These are phyloP conservation scores for Stereocaulon alpinum DNA, from an alignment of 495 filamentous ascomycete species.

Conservation along the genomic window DNA sequence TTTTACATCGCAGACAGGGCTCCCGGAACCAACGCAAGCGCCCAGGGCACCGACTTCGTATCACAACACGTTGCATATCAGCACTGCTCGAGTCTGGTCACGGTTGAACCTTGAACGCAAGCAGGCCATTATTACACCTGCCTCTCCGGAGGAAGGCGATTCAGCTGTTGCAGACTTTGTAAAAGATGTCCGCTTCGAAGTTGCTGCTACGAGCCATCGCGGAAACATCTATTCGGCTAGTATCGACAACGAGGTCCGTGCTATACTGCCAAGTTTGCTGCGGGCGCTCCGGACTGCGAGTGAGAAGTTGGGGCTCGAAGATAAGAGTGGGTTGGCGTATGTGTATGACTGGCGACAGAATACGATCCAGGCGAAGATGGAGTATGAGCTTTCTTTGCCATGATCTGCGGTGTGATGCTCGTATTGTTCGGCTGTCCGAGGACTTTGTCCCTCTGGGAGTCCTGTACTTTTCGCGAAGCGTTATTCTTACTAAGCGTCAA, in stretches of 20 bases:
- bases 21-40: conserved; percentile 17
- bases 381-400: conserved; percentile 11
- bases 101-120: not conserved
- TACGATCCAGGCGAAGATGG: conserved; percentile 9
- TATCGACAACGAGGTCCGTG: conserved; percentile 6
- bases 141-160: not conserved
- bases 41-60: conserved; percentile 16
- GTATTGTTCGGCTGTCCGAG: not conserved
- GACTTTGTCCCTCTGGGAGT: not conserved
- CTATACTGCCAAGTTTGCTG: conserved; percentile 11
- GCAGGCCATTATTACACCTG: not conserved
- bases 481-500: not conserved
- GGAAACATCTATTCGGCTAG: conserved; percentile 12
- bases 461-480: too few species aligned
- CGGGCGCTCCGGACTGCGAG: conserved; percentile 10
- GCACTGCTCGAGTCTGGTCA: conserved; percentile 19
- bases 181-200: not conserved
- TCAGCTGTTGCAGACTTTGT: conserved; percentile 4
- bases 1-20: conserved; percentile 19
- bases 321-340: conserved; percentile 10
- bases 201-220: conserved; percentile 5
- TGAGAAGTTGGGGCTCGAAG: conserved; percentile 6
- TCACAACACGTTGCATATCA: conserved; percentile 22
- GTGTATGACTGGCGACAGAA: conserved; percentile 10
- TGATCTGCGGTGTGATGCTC: not conserved